Percentiles rank a stretch among this genome's conserved stretches.
phyloP scores from a whole-genome alignment of 164 flowering plant species.

The Cinnamomum micranthum region DNA sequence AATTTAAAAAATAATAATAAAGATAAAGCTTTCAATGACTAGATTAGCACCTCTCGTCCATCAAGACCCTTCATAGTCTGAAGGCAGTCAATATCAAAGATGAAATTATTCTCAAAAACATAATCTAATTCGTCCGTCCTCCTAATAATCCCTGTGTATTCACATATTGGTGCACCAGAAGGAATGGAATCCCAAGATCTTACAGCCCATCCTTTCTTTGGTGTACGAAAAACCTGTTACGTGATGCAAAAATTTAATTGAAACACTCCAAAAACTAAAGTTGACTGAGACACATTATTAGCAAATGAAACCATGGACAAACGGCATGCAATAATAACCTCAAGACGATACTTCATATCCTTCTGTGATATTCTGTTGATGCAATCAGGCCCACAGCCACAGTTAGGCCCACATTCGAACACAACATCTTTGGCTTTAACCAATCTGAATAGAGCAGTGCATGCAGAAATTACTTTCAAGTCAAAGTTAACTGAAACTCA shows the following conservation, averaged over 20 bases:
- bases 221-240: conserved; percentile 81
- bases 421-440: conserved; percentile 82
- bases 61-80: conserved; percentile 91
- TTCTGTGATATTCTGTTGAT: conserved; percentile 71
- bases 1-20: background rate
- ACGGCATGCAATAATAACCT: conserved; percentile 37
- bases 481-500: background rate
- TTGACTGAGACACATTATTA: background rate
- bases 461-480: too few species aligned
- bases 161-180: conserved; percentile 89
- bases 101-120: conserved; percentile 51
- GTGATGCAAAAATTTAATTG: conserved; percentile 2
- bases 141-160: conserved; percentile 70
- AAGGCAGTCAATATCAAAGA: conserved; percentile 93
- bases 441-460: conserved; percentile 38
- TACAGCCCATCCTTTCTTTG: conserved; percentile 94
- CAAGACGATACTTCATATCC: conserved; percentile 61
- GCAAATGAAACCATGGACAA: background rate
- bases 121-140: conserved; percentile 62
- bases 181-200: conserved; percentile 94
- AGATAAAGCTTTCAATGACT: background rate
- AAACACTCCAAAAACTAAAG: background rate
- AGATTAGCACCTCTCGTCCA: conserved; percentile 76
- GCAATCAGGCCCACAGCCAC: conserved; percentile 89
- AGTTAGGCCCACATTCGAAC: conserved; percentile 89